phyloP scores from a whole-genome alignment of 345 rosid species.

The Arabidopsis thaliana region TAIR10.1 NC_003071.7:17709501-17710000 shows the following conservation, averaged over 20 bases:
- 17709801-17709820: conserved; percentile 13
- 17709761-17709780: conserved; percentile 30
- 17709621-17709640: neutral
- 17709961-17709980: conserved; percentile 22
- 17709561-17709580: neutral
- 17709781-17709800: neutral
- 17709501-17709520: neutral
- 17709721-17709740: conserved; percentile 40
- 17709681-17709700: conserved; percentile 41
- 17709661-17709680: conserved; percentile 30
- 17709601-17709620: neutral
- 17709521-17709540: neutral
- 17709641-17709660: neutral
- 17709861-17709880: conserved; percentile 38
- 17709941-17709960: conserved; percentile 29
- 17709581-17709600: neutral
- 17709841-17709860: conserved; percentile 39
- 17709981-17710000: neutral
- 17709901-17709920: neutral
- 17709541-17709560: neutral
- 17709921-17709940: conserved; percentile 4
- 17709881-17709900: neutral
- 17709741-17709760: conserved; percentile 31
- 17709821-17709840: conserved; percentile 31
- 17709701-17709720: conserved; percentile 34